Conservation (phyloP, 1,284 basidiomycete genomes). For the Cerioporus squamosus region DNA sequence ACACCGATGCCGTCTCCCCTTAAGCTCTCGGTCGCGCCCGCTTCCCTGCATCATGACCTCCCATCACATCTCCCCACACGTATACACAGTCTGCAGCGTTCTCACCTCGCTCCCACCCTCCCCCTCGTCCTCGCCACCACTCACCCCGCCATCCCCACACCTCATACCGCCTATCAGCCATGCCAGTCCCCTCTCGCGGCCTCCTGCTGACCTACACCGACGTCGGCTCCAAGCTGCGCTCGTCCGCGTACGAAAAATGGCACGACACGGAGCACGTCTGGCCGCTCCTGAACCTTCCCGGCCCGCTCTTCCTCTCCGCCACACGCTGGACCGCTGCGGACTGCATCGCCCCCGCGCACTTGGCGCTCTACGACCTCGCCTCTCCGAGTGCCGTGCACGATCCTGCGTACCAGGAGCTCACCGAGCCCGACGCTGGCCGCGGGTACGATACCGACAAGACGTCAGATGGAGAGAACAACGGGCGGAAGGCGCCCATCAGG, state of each 20-base stretch:
- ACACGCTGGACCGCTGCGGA: constrained; percentile 52
- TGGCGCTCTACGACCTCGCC: constrained; percentile 60
- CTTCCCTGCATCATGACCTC: neutral
- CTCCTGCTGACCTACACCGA: constrained; percentile 36
- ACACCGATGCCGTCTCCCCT: neutral
- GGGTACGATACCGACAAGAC: neutral
- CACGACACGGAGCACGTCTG: constrained; percentile 70
- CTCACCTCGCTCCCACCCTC: no score
- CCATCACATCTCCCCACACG: neutral
- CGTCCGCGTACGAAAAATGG: constrained; percentile 49
- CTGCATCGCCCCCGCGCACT: constrained; percentile 46
- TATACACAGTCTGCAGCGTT: neutral
- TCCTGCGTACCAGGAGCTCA: constrained; percentile 53
- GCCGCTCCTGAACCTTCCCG: constrained; percentile 50
- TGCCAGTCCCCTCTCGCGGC: constrained; percentile 13
- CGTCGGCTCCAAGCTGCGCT: constrained; percentile 31
- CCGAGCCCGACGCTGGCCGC: neutral
- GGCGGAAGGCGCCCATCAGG: constrained; percentile 44
- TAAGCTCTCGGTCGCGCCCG: neutral
- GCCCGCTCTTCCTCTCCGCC: constrained; percentile 52
- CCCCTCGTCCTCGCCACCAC: neutral
- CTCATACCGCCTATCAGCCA: neutral
- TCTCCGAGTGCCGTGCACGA: constrained; percentile 48
- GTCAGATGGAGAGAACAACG: neutral
- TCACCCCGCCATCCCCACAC: neutral